Base-by-base conservation (phyloP, 345 rosid genomes). In the Salix suchowensis region DNA sequence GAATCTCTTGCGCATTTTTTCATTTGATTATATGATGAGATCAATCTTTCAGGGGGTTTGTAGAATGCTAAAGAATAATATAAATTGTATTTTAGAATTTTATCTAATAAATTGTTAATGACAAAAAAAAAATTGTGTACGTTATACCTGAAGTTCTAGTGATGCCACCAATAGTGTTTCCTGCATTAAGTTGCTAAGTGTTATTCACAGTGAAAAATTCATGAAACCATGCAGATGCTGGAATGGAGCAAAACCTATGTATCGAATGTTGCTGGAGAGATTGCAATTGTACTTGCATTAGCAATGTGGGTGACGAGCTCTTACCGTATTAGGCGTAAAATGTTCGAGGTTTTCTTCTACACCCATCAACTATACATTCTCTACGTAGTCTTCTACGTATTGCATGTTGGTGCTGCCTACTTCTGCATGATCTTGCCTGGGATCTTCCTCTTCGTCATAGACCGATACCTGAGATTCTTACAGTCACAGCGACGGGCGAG, bases 221-320 rank as follows among this genome's bases (percentile, higher is more conserved):
- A 16, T 42, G 65, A 23, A 54, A 32, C 26, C 39, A 28, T 46
- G 74, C 80, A 92, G 91, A 80, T 87, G 68, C 55, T 84, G 26
- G 88, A 84, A 65, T 91, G 97, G 94, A 78, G 89, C 72, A 75
- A 84, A n/a, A 83, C 83, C 4, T 79, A 67, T 18, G 82, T 84
- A 30, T 82, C 91, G 15, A 87, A 87, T 24, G 78, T 88, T 19
- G 90, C 94, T 0, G 97, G 94, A 65, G 83, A 83, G 48, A 85
- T 91, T 39, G 89, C 97, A 2, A 74, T 81, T 36, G 82, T 81
- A 44, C 61, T 83, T 75, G 94, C 90, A 72, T 36, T 85, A 42
- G 89, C 65, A 12, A 84, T 91, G 65, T 90, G 97, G 97, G 87
- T 85, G 52, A 84, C 92, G 14, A 88, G 91, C 74, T 67, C 85